Conservation (phyloP, 2,329 filamentous ascomycete genomes). For the Fusarium hainanense region DNA sequence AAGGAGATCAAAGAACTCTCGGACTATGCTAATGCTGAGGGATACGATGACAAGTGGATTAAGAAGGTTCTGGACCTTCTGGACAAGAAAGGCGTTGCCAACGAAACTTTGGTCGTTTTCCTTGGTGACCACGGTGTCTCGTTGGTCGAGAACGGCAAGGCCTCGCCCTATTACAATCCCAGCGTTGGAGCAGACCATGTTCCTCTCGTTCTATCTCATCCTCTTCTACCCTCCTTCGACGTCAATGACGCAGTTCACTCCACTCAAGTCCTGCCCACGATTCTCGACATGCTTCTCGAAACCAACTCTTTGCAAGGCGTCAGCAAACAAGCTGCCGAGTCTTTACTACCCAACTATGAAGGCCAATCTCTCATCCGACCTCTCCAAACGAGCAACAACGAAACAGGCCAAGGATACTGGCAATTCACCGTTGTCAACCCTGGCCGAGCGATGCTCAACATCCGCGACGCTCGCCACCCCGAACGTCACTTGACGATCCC, state of each 20-base stretch:
- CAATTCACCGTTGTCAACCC: constrained; percentile 51
- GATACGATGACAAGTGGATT: constrained; percentile 50
- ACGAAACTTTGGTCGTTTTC: constrained; percentile 50
- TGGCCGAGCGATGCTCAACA: constrained; percentile 48
- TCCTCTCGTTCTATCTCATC: constrained; percentile 49
- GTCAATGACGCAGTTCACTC: constrained; percentile 47
- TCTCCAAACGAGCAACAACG: constrained; percentile 20
- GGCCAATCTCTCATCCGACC: constrained; percentile 49
- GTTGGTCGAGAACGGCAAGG: constrained; percentile 47
- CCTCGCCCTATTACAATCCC: constrained; percentile 49
- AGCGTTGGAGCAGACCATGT: constrained; percentile 48
- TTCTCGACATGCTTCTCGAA: constrained; percentile 49
- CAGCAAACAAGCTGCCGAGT: constrained; percentile 40
- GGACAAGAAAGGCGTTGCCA: constrained; percentile 48
- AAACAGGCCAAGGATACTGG: constrained; percentile 46
- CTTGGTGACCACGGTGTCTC: constrained; percentile 51
- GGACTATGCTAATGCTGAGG: constrained; percentile 47
- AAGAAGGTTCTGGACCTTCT: constrained; percentile 46
- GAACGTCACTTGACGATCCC: constrained; percentile 48
- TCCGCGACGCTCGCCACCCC: constrained; percentile 48
- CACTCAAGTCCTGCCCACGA: constrained; percentile 47
- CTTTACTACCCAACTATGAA: constrained; percentile 46
- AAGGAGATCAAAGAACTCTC: constrained; percentile 46
- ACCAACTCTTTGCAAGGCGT: constrained; percentile 43
- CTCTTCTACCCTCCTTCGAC: constrained; percentile 45